Evolutionary conservation across 2,329 filamentous ascomycete species (phyloP).

Genomic region (Cordyceps pruinosa): DNA sequence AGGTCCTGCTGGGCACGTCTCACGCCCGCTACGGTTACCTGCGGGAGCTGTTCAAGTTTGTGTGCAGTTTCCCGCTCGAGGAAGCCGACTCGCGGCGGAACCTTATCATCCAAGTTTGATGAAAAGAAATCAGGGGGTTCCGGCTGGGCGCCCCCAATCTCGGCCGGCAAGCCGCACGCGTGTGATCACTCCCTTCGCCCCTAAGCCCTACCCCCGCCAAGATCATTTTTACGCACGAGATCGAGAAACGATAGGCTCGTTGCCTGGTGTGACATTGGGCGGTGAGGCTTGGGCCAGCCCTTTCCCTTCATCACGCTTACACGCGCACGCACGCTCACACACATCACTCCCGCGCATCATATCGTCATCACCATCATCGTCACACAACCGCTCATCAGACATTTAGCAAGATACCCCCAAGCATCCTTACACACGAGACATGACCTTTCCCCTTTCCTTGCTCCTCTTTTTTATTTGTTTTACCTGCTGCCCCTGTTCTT

Average conservation of each 20-base stretch:
- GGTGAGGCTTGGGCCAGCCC: not conserved
- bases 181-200: too few relatives aligned
- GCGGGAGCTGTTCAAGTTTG: conserved; percentile 71
- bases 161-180: too few relatives aligned
- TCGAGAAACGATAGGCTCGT: not conserved
- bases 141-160: too few relatives aligned
- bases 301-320: not conserved
- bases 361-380: too few relatives aligned
- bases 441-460: not conserved
- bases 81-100: conserved; percentile 64
- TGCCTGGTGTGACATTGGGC: not conserved
- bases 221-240: not conserved
- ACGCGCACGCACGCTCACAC: not conserved
- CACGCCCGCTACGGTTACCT: conserved; percentile 69
- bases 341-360: not conserved
- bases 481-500: conserved; percentile 18
- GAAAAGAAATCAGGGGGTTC: not conserved
- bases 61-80: conserved; percentile 78
- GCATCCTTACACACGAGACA: conserved; percentile 6
- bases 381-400: not conserved
- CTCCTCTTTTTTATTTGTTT: conserved; percentile 12
- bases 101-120: conserved; percentile 51
- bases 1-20: conserved; percentile 62
- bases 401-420: conserved; percentile 3
- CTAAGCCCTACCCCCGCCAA: too few relatives aligned